phyloP scores from a whole-genome alignment of 495 filamentous ascomycete species.

The Evansstolkia leycettana region DNA sequence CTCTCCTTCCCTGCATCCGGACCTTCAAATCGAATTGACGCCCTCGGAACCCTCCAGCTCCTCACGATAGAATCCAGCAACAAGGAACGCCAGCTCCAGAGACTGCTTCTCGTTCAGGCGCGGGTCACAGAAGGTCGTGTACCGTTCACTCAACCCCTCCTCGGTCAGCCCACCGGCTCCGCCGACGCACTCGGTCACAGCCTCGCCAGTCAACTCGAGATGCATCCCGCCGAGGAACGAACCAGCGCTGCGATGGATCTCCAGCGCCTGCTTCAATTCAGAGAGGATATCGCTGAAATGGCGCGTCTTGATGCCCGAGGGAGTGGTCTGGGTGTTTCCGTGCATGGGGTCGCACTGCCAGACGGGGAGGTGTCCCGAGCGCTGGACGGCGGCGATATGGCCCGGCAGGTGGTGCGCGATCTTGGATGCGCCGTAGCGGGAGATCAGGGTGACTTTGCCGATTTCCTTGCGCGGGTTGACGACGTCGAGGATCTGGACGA shows the following conservation, averaged over 20 bases:
- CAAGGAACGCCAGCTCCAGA: slow-evolving; percentile 84
- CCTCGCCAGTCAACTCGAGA: slow-evolving; percentile 87
- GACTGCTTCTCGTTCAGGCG: slow-evolving; percentile 96
- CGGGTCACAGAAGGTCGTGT: slow-evolving; percentile 92
- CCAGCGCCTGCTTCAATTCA: slow-evolving; percentile 66
- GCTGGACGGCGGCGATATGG: slow-evolving; percentile 79
- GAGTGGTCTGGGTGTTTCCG: slow-evolving; percentile 55
- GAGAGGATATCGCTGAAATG: slow-evolving; percentile 76
- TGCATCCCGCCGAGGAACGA: slow-evolving; percentile 90
- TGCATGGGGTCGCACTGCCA: slow-evolving; percentile 99
- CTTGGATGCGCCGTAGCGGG: slow-evolving; percentile 73
- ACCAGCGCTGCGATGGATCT: slow-evolving; percentile 70
- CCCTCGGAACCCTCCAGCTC: neutral
- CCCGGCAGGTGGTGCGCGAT: slow-evolving; percentile 57
- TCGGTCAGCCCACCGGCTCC: slow-evolving; percentile 80
- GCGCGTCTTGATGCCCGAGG: slow-evolving; percentile 69
- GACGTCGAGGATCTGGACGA: slow-evolving; percentile 63
- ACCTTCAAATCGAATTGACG: no score
- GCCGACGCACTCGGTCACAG: slow-evolving; percentile 91
- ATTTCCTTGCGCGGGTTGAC: slow-evolving; percentile 72
- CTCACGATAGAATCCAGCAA: slow-evolving; percentile 71
- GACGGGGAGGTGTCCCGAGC: slow-evolving; percentile 63
- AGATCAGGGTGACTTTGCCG: slow-evolving; percentile 92
- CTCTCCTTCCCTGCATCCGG: no score
- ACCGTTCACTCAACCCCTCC: slow-evolving; percentile 74